These are phyloP conservation scores for Hypericum perforatum DNA, from an alignment of 345 rosid species.

Conservation along the genomic window DNA sequence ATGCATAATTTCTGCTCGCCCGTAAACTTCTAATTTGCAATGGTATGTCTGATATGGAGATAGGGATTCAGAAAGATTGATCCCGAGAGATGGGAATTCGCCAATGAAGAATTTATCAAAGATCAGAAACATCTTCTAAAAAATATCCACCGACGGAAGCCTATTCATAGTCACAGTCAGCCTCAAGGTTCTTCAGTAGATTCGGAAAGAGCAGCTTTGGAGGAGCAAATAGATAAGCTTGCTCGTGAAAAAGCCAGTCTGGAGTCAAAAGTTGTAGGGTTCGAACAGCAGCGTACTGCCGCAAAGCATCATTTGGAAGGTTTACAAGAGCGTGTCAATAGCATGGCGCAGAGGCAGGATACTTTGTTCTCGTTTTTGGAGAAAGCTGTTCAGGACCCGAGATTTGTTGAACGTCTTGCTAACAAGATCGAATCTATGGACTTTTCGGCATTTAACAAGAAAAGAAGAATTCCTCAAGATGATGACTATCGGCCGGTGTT, in stretches of 20 bases:
- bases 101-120: conserved; percentile 74
- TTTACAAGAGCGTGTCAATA: conserved; percentile 34
- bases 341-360: conserved; percentile 63
- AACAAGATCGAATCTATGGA: conserved; percentile 59
- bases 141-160: conserved; percentile 78
- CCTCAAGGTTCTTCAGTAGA: conserved; percentile 44
- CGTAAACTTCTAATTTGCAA: no score
- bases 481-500: conserved; percentile 46
- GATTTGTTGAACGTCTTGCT: conserved; percentile 51
- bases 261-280: conserved; percentile 45
- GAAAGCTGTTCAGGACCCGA: conserved; percentile 43
- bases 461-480: conserved; percentile 60
- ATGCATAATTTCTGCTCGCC: neutral
- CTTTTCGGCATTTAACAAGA: conserved; percentile 62
- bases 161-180: conserved; percentile 84
- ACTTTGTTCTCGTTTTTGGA: conserved; percentile 42
- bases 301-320: conserved; percentile 57
- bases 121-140: conserved; percentile 86
- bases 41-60: conserved; percentile 3
- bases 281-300: conserved; percentile 44
- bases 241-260: conserved; percentile 56
- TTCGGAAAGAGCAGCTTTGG: conserved; percentile 60
- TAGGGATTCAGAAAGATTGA: conserved; percentile 95
- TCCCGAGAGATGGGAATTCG: conserved; percentile 90
- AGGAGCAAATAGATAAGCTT: conserved; percentile 64